Conservation (phyloP, 257 asterid genomes). For the Verbascum thapsus region DNA sequence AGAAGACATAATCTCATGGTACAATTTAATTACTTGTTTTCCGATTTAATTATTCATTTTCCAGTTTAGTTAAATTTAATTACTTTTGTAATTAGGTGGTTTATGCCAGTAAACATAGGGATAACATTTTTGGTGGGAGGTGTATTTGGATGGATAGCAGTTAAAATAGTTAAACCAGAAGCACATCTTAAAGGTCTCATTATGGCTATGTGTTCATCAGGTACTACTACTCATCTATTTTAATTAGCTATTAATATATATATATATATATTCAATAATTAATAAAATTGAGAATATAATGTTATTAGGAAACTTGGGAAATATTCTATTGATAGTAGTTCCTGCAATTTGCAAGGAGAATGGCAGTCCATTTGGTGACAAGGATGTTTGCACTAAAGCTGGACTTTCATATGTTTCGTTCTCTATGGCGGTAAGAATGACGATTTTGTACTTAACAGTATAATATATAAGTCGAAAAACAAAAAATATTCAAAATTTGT, state of each 20-base stretch:
- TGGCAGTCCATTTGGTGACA: conserved; percentile 85
- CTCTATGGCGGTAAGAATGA: conserved; percentile 93
- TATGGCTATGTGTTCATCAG: conserved; percentile 56
- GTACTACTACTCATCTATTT: conserved; percentile 37
- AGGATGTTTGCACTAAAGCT: conserved; percentile 43
- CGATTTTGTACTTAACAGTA: too few species aligned
- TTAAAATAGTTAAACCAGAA: conserved; percentile 52
- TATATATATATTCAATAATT: too few species aligned
- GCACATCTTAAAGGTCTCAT: conserved; percentile 57
- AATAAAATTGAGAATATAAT: too few species aligned
- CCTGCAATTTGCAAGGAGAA: conserved; percentile 86
- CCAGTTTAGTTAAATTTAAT: too few species aligned
- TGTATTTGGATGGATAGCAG: conserved; percentile 55
- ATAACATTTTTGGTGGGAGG: conserved; percentile 60
- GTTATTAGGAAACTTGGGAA: conserved; percentile 93
- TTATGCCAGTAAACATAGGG: conserved; percentile 60
- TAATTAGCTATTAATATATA: too few species aligned
- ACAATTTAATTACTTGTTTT: neutral
- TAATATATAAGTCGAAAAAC: too few species aligned
- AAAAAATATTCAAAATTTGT: too few species aligned
- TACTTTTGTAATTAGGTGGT: too few species aligned
- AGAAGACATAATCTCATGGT: conserved; percentile 32
- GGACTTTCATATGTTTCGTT: conserved; percentile 88
- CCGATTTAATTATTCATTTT: too few species aligned
- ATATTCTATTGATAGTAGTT: conserved; percentile 67